Base-by-base conservation (phyloP, 2,329 filamentous ascomycete species). In the Ascosphaera pollenicola region DNA sequence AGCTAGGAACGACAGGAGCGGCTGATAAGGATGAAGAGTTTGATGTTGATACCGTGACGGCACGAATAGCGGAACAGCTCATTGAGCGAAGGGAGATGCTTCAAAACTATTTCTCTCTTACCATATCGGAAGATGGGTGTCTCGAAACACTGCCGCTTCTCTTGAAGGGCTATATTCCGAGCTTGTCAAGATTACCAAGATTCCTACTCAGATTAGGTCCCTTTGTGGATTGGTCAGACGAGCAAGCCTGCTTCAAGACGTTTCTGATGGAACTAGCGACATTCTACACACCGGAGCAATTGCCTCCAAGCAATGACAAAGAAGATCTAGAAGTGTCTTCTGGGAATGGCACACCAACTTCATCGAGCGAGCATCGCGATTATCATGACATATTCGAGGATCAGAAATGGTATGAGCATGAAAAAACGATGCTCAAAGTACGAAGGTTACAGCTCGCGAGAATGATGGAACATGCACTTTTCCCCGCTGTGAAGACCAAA, bases 161-260 rank as follows among this genome's bases (percentile, higher is more conserved):
- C 28, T 58, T 92, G 36, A 93, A 85, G 57, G 84, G 83, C 1
- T 98, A 98, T 53, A 78, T 73, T 6, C 91, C 89, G 0, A 74
- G 75, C 4, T 61, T 95, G 42, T 77, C 75, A 13, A 98, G 95
- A 56, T 66, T 98, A 2, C 87, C 89, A 0, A 73, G 72, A 2
- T 98, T 98, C 49, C 66, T 98, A 13, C 72, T 98, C 3, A 69
- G 82, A 0, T 68, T 98, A 0, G 89, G 91, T 0, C 89, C 89
- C 0, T 75, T 81, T 47, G 80, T 98, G 36, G 66, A 85, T 49
- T 98, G 91, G 89, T 66, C 61, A 0, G 71, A 78, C 6, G 89
- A 98, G 57, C 79, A 83, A 50, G 65, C 64, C 16, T 98, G 89
- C 50, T 95, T 98, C 47, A 71, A 78, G 8, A 74, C 73, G 0